These are phyloP conservation scores for Dendrobium nobile DNA, from an alignment of 106 monocot genomes.

Conservation along the genomic window DNA sequence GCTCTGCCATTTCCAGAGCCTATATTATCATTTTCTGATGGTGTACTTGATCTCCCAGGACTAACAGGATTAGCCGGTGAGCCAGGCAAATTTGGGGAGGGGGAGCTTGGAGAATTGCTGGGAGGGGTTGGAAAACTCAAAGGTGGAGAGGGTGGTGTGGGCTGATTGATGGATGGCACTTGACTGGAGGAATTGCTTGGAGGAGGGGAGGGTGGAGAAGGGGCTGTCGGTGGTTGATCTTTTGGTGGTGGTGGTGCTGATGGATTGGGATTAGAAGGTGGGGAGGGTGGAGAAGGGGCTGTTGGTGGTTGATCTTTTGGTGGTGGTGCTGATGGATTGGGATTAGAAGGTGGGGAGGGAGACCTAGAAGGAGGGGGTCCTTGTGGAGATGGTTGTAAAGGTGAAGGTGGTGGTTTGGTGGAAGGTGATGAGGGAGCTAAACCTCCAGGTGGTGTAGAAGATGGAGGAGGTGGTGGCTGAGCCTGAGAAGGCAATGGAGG, in stretches of 20 bases:
- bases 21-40: neutral
- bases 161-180: slow-evolving; percentile 12
- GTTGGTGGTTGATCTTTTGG: slow-evolving; percentile 8
- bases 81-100: slow-evolving; percentile 9
- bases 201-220: slow-evolving; percentile 10
- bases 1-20: neutral
- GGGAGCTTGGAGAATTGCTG: slow-evolving; percentile 8
- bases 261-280: slow-evolving; percentile 7
- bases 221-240: neutral
- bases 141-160: slow-evolving; percentile 6
- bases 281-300: slow-evolving; percentile 7
- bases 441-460: neutral
- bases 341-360: slow-evolving; percentile 7
- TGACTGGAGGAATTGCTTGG: neutral
- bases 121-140: neutral
- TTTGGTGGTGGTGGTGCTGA: slow-evolving; percentile 15
- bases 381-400: slow-evolving; percentile 8
- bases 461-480: slow-evolving; percentile 15
- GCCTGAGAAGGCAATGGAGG: slow-evolving; percentile 11
- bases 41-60: slow-evolving; percentile 13
- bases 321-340: slow-evolving; percentile 11
- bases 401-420: neutral
- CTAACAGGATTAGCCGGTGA: slow-evolving; percentile 3
- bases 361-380: slow-evolving; percentile 2
- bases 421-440: slow-evolving; percentile 2